Base-by-base conservation (phyloP, 345 rosid genomes). In the Camelina laxa region DNA sequence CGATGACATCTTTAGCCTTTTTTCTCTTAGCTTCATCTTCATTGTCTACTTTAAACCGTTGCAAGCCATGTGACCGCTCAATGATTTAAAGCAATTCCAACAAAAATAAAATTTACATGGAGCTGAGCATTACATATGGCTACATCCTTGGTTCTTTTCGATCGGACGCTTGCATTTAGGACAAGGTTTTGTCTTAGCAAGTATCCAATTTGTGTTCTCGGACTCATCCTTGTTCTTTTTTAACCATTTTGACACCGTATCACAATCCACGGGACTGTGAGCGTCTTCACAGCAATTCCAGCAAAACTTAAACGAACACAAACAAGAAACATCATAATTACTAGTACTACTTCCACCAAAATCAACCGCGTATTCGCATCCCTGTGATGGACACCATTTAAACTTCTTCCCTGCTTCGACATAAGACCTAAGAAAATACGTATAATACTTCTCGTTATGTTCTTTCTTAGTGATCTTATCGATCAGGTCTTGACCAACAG, bases 331-430 rank as follows among this genome's bases (percentile, higher is more conserved):
- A 55, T 72, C 81, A 9, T 42, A 78, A 9, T 33, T 75, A 11
- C 27, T 10, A 7, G 27, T 9, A 14, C 35, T 53, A 11, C 21
- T 31, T 39, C 14, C 53, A 53, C 9, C 41, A 41, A 53, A 55
- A 9, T 67, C 47, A 54, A 79, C 72, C 1, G 94, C 98, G 73
- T 81, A 73, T 22, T 90, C 96, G 10, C 99, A 95, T 16, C 96
- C 98, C 1, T 94, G 93, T 59, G 99, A 94, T 67, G 97, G 98
- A 82, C 98, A 95, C 99, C 99, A 92, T 75, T 92, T 92, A 38
- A 90, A 85, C 91, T 88, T 96, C 87, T 87, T 89, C 65, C 81
- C 87, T 65, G 85, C 90, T 80, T 95, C 98, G 24, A 92, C 49
- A 39, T 89, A 95, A 14, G 98, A 95, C 49, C 75, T 79, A 11